Evolutionary conservation across 331 rosid genomes (phyloP).

Genomic region (Quercus lobata): DNA sequence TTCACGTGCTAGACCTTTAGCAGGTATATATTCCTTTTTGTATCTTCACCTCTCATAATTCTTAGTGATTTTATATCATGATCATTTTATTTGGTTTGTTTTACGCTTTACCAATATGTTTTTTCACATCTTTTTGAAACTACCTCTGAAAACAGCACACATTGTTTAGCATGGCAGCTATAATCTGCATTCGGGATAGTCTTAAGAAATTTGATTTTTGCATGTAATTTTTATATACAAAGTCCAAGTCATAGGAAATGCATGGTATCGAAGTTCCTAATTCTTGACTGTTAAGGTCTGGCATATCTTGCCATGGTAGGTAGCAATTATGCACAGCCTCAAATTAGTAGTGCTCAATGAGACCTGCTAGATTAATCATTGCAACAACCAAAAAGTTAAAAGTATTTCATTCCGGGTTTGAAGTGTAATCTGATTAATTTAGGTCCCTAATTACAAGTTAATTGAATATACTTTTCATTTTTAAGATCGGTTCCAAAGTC

Average conservation of each 20-base stretch:
- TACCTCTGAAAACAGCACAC: not conserved
- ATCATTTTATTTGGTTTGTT: not conserved
- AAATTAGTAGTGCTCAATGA: not conserved
- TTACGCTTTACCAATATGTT: not conserved
- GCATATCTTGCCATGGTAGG: not conserved
- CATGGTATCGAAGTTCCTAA: not conserved
- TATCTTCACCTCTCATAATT: not conserved
- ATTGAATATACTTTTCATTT: not conserved
- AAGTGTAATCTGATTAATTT: not conserved
- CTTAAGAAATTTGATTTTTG: conserved; percentile 3
- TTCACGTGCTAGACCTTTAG: conserved; percentile 77
- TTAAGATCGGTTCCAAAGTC: not conserved
- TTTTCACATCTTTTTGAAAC: not conserved
- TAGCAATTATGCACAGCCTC: not conserved
- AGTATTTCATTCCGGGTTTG: not conserved
- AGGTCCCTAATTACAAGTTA: not conserved
- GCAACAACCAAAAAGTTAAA: not conserved
- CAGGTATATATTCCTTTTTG: conserved; percentile 47
- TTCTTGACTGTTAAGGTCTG: not conserved
- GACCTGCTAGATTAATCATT: not conserved
- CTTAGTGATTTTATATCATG: not conserved
- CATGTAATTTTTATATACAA: not conserved
- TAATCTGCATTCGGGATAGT: not conserved
- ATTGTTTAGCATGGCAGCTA: not conserved
- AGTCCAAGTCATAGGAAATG: not conserved